Conservation (phyloP, 306 rosid species). For the Lotus japonicus region DNA sequence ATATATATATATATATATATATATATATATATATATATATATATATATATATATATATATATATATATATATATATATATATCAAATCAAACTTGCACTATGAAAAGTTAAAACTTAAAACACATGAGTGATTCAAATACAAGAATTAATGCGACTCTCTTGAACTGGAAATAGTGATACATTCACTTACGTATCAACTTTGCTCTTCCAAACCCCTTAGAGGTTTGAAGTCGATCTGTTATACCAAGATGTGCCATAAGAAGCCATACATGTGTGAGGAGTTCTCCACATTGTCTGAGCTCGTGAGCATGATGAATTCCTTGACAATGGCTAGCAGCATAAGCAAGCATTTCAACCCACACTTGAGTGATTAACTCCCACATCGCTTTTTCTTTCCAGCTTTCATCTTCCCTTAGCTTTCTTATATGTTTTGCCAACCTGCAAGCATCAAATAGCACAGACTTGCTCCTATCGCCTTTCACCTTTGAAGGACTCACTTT, state of each 20-base stretch:
- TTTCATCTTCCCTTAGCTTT: background rate
- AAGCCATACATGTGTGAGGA: constrained; percentile 24
- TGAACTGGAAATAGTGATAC: background rate
- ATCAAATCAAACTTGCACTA: background rate
- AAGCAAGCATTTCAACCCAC: constrained; percentile 27
- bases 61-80: no score
- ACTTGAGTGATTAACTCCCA: constrained; percentile 19
- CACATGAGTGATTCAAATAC: background rate
- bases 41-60: no score
- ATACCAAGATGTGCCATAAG: constrained; percentile 38
- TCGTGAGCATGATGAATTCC: constrained; percentile 27
- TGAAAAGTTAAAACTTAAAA: no score
- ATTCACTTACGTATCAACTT: constrained; percentile 14
- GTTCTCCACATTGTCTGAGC: constrained; percentile 23
- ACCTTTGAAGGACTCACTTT: constrained; percentile 16
- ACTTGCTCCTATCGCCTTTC: constrained; percentile 32
- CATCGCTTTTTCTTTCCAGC: background rate
- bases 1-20: no score
- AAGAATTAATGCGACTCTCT: background rate
- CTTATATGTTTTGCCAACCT: background rate
- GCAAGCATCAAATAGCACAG: constrained; percentile 26
- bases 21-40: no score
- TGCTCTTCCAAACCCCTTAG: constrained; percentile 24
- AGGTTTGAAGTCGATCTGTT: constrained; percentile 25
- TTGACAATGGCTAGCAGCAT: constrained; percentile 22